Conservation (phyloP, 2,329 filamentous ascomycete species). For the Cryoendolithus antarcticus region DNA sequence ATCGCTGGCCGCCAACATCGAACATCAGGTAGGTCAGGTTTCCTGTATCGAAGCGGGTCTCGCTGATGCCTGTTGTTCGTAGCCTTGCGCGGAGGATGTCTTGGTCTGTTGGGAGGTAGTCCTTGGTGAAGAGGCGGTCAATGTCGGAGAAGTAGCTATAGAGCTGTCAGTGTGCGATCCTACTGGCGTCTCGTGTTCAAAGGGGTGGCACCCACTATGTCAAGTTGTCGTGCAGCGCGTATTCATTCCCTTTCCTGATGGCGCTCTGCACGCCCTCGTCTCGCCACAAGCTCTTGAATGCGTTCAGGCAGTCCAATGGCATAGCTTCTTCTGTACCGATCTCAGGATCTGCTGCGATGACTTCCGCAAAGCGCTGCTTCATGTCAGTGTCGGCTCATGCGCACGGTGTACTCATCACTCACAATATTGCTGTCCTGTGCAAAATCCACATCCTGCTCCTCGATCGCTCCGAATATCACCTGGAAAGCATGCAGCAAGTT, state of each 20-base stretch:
- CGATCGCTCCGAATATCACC: constrained; percentile 82
- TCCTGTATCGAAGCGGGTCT: constrained; percentile 85
- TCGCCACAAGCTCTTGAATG: constrained; percentile 73
- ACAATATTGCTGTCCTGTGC: constrained; percentile 70
- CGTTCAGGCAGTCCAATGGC: constrained; percentile 62
- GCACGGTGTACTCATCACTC: constrained; percentile 21
- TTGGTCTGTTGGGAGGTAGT: constrained; percentile 84
- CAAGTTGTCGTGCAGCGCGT: constrained; percentile 89
- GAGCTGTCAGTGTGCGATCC: constrained; percentile 8
- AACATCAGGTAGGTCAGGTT: constrained; percentile 95
- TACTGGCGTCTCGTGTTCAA: too few relatives aligned
- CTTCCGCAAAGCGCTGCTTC: constrained; percentile 59
- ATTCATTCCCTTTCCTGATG: constrained; percentile 92
- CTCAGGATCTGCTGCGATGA: constrained; percentile 69
- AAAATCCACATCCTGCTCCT: constrained; percentile 67
- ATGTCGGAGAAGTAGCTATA: constrained; percentile 65
- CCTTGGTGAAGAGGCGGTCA: constrained; percentile 49
- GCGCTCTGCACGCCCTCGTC: constrained; percentile 74
- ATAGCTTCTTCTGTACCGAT: constrained; percentile 71
- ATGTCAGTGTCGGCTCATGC: constrained; percentile 21
- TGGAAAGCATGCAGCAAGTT: constrained; percentile 90
- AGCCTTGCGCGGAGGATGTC: constrained; percentile 84
- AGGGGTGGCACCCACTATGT: constrained; percentile 56
- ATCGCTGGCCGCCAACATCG: constrained; percentile 82
- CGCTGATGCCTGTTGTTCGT: constrained; percentile 88